Evolutionary conservation across 75 land plant genomes (phyloP).

Genomic region (Selaginella moellendorffii): DNA sequence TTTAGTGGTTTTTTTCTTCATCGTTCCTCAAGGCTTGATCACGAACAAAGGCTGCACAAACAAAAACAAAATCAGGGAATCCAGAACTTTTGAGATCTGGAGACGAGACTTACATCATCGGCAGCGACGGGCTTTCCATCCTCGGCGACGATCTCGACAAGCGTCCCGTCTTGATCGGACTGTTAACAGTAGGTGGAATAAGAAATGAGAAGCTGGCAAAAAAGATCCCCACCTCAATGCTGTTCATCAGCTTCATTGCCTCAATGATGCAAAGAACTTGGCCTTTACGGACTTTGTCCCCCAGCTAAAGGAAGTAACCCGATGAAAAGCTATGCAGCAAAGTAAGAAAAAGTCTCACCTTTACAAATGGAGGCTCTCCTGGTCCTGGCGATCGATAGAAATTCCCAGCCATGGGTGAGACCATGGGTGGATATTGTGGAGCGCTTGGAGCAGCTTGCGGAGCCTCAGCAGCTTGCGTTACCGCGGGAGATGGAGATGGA

Average conservation of each 20-base stretch:
- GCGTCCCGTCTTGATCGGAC: slow-evolving; percentile 63
- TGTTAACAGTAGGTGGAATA: slow-evolving; percentile 9
- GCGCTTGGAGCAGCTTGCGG: too few relatives aligned
- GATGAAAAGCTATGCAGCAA: neutral
- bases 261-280: slow-evolving; percentile 84
- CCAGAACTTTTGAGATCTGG: neutral
- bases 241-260: slow-evolving; percentile 94
- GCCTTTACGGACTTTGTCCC: slow-evolving; percentile 73
- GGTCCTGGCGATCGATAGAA: slow-evolving; percentile 66
- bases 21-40: slow-evolving; percentile 24
- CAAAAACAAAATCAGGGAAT: neutral
- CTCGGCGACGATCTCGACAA: slow-evolving; percentile 49
- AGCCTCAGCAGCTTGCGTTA: too few relatives aligned
- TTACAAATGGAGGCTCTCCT: slow-evolving; percentile 62
- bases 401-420: slow-evolving; percentile 81
- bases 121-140: slow-evolving; percentile 58
- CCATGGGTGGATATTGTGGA: slow-evolving; percentile 35
- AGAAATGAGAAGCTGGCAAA: neutral
- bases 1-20: too few relatives aligned
- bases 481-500: too few relatives aligned
- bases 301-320: slow-evolving; percentile 36
- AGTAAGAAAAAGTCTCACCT: slow-evolving; percentile 31
- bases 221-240: slow-evolving; percentile 45
- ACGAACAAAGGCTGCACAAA: slow-evolving; percentile 23
- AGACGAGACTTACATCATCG: slow-evolving; percentile 28